phyloP scores from a whole-genome alignment of 805 yeast species.

The Wickerhamiella vanderwaltii region DNA sequence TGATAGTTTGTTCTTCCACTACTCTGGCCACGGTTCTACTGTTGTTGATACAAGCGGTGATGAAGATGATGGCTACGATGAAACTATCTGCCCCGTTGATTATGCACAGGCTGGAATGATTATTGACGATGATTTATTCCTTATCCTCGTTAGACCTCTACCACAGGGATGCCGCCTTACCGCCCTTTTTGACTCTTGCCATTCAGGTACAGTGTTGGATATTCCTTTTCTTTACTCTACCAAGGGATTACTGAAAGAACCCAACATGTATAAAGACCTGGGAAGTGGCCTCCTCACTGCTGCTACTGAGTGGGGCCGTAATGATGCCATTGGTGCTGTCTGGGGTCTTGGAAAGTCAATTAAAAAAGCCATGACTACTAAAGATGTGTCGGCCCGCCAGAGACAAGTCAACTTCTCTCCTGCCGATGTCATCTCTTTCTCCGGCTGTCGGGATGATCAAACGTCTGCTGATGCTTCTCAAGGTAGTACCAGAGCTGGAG shows the following conservation, averaged over 20 bases:
- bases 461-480: constrained; percentile 74
- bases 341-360: constrained; percentile 29
- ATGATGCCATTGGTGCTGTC: constrained; percentile 38
- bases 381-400: constrained; percentile 12
- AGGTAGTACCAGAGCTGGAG: constrained; percentile 64
- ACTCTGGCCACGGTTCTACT: constrained; percentile 81
- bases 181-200: constrained; percentile 75
- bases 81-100: constrained; percentile 62
- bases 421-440: constrained; percentile 63
- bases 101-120: constrained; percentile 55
- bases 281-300: constrained; percentile 54
- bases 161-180: constrained; percentile 66
- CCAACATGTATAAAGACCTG: constrained; percentile 62
- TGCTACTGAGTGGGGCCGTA: constrained; percentile 46
- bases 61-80: constrained; percentile 63
- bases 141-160: constrained; percentile 53
- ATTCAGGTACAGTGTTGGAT: constrained; percentile 73
- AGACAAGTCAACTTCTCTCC: constrained; percentile 49
- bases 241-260: constrained; percentile 72
- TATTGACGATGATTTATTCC: constrained; percentile 65
- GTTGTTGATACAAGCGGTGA: constrained; percentile 58
- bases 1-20: constrained; percentile 70
- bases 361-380: constrained; percentile 14
- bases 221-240: constrained; percentile 72
- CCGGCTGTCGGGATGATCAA: constrained; percentile 77